Evolutionary conservation across 2,329 filamentous ascomycete species (phyloP), one percentile per base, ranked within the genome.

Genomic region (Amylocarpus encephaloides): DNA sequence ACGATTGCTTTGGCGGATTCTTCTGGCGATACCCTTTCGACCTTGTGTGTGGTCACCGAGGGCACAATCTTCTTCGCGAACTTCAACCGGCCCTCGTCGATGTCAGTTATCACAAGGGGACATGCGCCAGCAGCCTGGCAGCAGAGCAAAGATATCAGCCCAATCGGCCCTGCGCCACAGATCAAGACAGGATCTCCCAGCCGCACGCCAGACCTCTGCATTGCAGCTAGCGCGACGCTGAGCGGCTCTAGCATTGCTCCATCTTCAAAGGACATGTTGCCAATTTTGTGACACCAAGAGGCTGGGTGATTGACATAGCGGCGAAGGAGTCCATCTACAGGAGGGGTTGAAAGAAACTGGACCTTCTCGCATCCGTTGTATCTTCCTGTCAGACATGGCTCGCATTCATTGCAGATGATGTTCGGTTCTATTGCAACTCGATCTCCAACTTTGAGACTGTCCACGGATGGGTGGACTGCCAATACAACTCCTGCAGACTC

Each of bases 301-400:
- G 91, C 90, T 2, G 89, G 91, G 73, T 96, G 92, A 73, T 92
- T 95, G 72, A 96, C 87, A 68, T 96, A 96, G 68, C 92, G 82
- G 60, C 92, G 82, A 61, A 97, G 77, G 56, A 97, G 78, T 33
- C 92, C 93, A 7, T 87, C 79, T 29, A 95, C 83, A 11, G 93
- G 92, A 7, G 93, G 92, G 3, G 93, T 97, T 44, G 88, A 94
- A 46, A 94, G 77, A 75, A 97, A 97, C 48, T 79, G 73, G 58
- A 96, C 89, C 46, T 76, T 78, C 63, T 91, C 86, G 73, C 92
- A 97, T 53, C 91, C 92, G 68, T 97, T 97, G 77, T 97, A 97
- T 62, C 89, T 85, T 51, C 92, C 92, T 11, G 87, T 93, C 58
- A 95, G 75, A 70, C 91, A 96, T 35, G 88, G 88, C 71, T 94